Evolutionary conservation across 257 asterid species (phyloP), one percentile per base, ranked within the genome.

Genomic region (Solanum infundibuliforme): DNA sequence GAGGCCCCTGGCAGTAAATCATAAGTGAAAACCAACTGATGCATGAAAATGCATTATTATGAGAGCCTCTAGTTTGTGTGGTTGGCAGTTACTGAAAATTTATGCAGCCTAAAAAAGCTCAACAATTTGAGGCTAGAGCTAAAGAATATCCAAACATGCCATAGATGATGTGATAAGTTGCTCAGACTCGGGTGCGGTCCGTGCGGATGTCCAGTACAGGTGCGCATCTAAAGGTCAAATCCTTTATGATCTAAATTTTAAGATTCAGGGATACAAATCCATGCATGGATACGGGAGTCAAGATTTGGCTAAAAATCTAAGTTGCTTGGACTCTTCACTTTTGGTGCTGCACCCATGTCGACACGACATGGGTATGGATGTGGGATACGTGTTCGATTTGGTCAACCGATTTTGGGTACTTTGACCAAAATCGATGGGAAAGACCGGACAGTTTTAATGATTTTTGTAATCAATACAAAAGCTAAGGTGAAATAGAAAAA

Each of bases 1-100:
- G 95, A 94, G 92, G 94, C 93, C 94, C 95, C 93, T 93, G 96
- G 93, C 92, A 94, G 98, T 95, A 94, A 96, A 96, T 96, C 93
- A 96, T 95, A 91, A 92, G 94, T 92, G 97, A 94, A 93, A 90
- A 95, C 98, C 96, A 93, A 93, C 93, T 91, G 97, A 93, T 87
- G 86, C 93, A 29, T 71, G 87, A 86, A 93, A 90, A 85, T 69
- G 86, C 83, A 83, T 73, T 48, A 87, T 35, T 20, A 38, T 48
- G 72, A 89, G 73, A 60, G 16, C 20, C 39, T 2, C 79, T 38
- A 34, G 82, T 85, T 88, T 71, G 27, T 75, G 77, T 58, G 86
- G 84, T 36, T 34, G n/a, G 43, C 65, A 58, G 71, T 62, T 41
- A 25, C 58, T 74, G 84, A 74, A 86, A 41, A 23, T 38, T 31